Conservation (phyloP, 345 rosid genomes). For the Pelargonium nanum region DNA sequence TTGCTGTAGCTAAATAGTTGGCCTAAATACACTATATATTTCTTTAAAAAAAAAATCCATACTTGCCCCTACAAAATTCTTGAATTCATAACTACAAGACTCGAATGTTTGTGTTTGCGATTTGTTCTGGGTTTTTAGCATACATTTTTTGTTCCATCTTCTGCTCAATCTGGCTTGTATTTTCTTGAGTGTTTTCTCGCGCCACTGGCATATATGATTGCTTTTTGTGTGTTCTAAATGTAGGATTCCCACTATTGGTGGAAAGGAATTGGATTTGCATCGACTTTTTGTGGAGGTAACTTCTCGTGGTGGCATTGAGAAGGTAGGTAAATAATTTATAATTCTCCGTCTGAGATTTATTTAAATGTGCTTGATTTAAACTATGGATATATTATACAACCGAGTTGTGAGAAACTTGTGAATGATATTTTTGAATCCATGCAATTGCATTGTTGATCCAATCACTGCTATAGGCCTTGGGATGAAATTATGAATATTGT, state of each 20-base stretch:
- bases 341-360: background rate
- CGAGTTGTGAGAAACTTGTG: too few species aligned
- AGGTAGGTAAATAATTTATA: slow-evolving; percentile 36
- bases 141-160: background rate
- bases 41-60: too few species aligned
- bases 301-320: slow-evolving; percentile 84
- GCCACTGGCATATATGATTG: background rate
- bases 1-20: too few species aligned
- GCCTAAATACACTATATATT: too few species aligned
- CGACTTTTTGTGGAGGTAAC: slow-evolving; percentile 89
- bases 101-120: background rate
- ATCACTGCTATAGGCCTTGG: too few species aligned
- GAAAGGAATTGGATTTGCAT: slow-evolving; percentile 83
- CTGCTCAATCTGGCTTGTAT: background rate
- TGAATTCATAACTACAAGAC: background rate
- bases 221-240: slow-evolving; percentile 5
- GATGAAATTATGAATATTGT: too few species aligned
- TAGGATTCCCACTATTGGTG: slow-evolving; percentile 94
- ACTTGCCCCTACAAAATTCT: too few species aligned
- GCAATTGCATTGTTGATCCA: too few species aligned
- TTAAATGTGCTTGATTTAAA: background rate
- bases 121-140: background rate
- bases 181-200: background rate
- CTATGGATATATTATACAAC: background rate
- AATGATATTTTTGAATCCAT: too few species aligned